These are phyloP conservation scores for Escovopsis weberi DNA, from an alignment of 2,329 filamentous ascomycete species.

Conservation along the genomic window DNA sequence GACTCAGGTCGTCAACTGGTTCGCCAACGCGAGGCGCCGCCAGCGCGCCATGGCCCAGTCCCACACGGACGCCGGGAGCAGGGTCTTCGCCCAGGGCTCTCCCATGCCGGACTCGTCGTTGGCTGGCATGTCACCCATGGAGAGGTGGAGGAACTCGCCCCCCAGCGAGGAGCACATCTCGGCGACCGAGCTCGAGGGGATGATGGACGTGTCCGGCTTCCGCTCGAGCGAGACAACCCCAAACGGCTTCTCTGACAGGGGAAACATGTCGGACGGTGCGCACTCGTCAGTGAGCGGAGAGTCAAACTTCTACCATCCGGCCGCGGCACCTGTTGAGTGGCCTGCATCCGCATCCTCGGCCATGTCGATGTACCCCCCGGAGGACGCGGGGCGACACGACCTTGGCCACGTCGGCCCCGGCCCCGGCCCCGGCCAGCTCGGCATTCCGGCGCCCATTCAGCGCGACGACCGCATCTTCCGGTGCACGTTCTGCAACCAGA, in stretches of 20 bases:
- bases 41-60: conserved; percentile 23
- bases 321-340: conserved; percentile 9
- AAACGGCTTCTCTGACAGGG: conserved; percentile 6
- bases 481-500: conserved; percentile 24
- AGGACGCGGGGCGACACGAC: background rate
- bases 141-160: conserved; percentile 27
- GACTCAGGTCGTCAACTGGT: conserved; percentile 34
- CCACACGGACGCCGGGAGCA: conserved; percentile 11
- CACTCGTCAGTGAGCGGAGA: conserved; percentile 18
- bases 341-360: conserved; percentile 16
- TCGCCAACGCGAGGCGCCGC: conserved; percentile 34
- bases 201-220: conserved; percentile 6
- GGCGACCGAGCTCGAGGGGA: conserved; percentile 22
- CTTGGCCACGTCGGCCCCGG: conserved; percentile 1
- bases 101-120: conserved; percentile 24
- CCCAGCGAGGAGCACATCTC: conserved; percentile 30
- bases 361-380: conserved; percentile 9
- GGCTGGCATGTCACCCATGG: conserved; percentile 28
- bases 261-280: conserved; percentile 13
- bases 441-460: conserved; percentile 4
- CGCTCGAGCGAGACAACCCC: too few species aligned
- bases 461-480: conserved; percentile 14
- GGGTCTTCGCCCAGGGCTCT: conserved; percentile 23
- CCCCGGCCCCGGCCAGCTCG: conserved; percentile 9
- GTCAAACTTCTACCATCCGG: conserved; percentile 11